phyloP scores from a whole-genome alignment of 192 early-diverging fungal genomes.

The Entophlyctis luteolus region DNA sequence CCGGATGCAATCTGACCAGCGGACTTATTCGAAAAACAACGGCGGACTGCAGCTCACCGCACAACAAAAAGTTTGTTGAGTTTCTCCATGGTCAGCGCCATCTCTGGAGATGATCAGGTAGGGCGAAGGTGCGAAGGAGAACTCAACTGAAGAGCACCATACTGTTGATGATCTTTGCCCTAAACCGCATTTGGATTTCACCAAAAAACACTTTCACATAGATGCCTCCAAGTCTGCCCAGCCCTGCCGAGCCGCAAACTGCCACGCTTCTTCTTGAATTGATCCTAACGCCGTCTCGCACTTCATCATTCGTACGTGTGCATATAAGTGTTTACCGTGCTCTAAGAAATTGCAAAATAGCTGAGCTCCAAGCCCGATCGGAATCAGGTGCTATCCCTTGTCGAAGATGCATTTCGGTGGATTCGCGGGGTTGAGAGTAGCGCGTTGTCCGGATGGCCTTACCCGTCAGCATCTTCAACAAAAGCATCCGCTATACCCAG shows the following conservation, averaged over 20 bases:
- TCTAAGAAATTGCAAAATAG: background rate
- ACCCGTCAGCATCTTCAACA: too few relatives aligned
- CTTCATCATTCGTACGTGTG: too few relatives aligned
- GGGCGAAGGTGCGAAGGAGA: background rate
- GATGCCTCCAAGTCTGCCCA: background rate
- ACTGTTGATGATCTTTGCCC: slow-evolving; percentile 29
- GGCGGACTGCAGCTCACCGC: slow-evolving; percentile 20
- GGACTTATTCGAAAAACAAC: background rate
- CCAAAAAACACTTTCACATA: too few relatives aligned
- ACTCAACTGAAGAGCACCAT: slow-evolving; percentile 29
- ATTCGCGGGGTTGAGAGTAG: too few relatives aligned
- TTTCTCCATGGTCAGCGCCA: slow-evolving; percentile 66
- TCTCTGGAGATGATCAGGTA: slow-evolving; percentile 32
- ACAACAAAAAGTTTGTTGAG: slow-evolving; percentile 64
- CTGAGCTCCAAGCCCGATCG: too few relatives aligned
- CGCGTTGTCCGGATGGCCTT: too few relatives aligned
- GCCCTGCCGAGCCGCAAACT: background rate
- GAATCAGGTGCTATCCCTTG: too few relatives aligned
- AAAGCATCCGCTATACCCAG: too few relatives aligned
- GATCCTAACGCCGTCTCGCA: background rate
- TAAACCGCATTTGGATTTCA: slow-evolving; percentile 8
- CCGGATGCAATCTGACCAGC: slow-evolving; percentile 46
- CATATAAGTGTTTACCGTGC: background rate
- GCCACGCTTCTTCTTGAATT: background rate
- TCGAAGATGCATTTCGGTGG: too few relatives aligned